Conservation (phyloP, 371 early-diverging fungal genomes). For the Saksenaea vasiformis region DNA sequence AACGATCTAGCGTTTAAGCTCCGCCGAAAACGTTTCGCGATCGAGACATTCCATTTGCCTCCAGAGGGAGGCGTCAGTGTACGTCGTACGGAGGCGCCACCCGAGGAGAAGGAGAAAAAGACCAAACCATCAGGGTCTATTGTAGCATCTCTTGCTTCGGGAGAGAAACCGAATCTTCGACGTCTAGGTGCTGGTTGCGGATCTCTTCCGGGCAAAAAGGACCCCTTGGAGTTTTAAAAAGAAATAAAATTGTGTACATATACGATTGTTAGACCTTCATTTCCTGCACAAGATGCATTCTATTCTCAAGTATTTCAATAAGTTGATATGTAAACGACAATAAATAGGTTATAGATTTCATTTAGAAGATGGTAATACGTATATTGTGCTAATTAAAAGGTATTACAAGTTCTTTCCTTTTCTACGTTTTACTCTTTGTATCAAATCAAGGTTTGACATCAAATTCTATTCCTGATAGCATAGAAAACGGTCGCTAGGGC, state of each 20-base stretch:
- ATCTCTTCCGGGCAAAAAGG: constrained; percentile 40
- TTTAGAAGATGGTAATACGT: not conserved
- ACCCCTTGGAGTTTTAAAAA: constrained; percentile 50
- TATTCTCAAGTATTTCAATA: not conserved
- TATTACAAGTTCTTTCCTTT: too few species aligned
- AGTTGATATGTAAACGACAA: too few species aligned
- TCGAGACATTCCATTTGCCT: constrained; percentile 91
- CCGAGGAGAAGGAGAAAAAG: constrained; percentile 8
- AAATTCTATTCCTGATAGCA: too few species aligned
- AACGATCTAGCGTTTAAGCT: constrained; percentile 85
- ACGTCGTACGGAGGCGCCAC: constrained; percentile 55
- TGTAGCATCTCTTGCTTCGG: constrained; percentile 20
- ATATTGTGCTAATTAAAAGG: too few species aligned
- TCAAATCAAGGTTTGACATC: too few species aligned
- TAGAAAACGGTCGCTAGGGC: too few species aligned
- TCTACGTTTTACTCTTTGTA: too few species aligned
- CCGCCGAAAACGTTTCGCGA: constrained; percentile 84
- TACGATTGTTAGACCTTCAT: not conserved
- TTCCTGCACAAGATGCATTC: not conserved
- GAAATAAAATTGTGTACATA: too few species aligned
- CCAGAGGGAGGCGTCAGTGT: constrained; percentile 86
- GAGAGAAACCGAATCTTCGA: constrained; percentile 16
- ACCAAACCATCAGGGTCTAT: not conserved
- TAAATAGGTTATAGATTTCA: not conserved
- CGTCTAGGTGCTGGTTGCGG: constrained; percentile 39